Conservation (phyloP, 1,139 yeast species). For the Starmera stellimalicola region DNA sequence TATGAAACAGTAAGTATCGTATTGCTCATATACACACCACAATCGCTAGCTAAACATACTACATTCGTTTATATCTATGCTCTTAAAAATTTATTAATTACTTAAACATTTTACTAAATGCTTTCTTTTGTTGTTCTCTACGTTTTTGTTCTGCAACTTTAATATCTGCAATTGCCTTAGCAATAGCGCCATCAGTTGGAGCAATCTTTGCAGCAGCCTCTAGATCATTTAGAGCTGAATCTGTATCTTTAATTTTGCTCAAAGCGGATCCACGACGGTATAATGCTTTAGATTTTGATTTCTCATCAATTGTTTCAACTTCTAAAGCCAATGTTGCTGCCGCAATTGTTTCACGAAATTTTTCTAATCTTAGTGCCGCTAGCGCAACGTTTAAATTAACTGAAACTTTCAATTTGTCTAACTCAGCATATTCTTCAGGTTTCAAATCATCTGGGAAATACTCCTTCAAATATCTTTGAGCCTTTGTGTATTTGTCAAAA, state of each 20-base stretch:
- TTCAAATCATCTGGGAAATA: constrained; percentile 67
- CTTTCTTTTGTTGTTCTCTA: constrained; percentile 67
- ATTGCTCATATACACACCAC: no score
- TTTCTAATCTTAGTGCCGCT: constrained; percentile 57
- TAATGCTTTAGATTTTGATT: constrained; percentile 72
- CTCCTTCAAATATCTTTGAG: constrained; percentile 56
- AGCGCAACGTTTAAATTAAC: constrained; percentile 66
- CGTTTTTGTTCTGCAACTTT: constrained; percentile 43
- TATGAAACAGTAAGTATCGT: no score
- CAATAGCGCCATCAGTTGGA: constrained; percentile 70
- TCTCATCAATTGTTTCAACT: constrained; percentile 50
- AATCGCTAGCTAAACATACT: background rate
- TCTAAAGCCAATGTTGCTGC: constrained; percentile 63
- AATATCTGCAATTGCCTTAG: constrained; percentile 57
- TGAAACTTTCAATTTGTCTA: constrained; percentile 49
- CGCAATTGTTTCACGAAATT: constrained; percentile 45
- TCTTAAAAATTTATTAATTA: no score
- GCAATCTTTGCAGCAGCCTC: constrained; percentile 55
- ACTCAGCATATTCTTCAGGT: constrained; percentile 37
- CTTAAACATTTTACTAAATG: constrained; percentile 71
- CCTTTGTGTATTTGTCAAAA: constrained; percentile 60
- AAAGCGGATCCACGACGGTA: constrained; percentile 82
- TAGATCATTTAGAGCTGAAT: constrained; percentile 57
- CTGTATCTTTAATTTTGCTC: constrained; percentile 55
- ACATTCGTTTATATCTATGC: background rate